Evolutionary conservation across 305 asterid genomes (phyloP).

Genomic region (Fraxinus baroniana): DNA sequence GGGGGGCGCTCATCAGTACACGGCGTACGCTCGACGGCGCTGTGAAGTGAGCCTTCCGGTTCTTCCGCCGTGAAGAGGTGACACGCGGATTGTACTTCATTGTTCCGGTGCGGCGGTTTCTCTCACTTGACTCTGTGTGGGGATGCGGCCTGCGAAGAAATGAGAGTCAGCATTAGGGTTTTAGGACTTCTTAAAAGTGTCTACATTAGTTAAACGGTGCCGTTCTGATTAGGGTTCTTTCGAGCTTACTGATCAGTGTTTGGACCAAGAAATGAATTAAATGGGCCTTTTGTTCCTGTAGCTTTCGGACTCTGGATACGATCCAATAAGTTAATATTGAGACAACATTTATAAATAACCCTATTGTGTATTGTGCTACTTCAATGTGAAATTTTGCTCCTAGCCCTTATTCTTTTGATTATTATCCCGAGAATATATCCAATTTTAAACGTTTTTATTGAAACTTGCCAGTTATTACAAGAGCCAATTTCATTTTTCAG

Average conservation of each 20-base stretch:
- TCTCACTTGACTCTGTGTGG: neutral
- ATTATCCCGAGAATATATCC: neutral
- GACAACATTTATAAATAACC: neutral
- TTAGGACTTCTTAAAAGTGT: neutral
- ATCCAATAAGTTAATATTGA: neutral
- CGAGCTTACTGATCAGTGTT: neutral
- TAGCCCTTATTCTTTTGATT: neutral
- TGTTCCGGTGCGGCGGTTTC: slow-evolving; percentile 17
- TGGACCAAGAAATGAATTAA: neutral
- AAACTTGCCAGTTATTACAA: neutral
- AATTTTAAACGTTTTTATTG: neutral
- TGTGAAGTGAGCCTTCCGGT: slow-evolving; percentile 58
- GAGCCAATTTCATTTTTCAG: neutral
- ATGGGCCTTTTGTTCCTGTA: neutral
- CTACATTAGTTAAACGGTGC: neutral
- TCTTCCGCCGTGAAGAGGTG: slow-evolving; percentile 60
- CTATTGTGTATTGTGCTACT: neutral
- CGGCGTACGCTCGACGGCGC: slow-evolving; percentile 65
- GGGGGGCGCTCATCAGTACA: slow-evolving; percentile 57
- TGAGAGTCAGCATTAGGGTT: neutral
- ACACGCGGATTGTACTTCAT: slow-evolving; percentile 66
- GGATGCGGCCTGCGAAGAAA: neutral
- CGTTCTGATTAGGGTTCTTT: neutral
- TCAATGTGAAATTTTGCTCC: neutral
- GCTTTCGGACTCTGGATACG: neutral